phyloP scores from a whole-genome alignment of 192 early-diverging fungal genomes.

The Coemansia sp. region DNA sequence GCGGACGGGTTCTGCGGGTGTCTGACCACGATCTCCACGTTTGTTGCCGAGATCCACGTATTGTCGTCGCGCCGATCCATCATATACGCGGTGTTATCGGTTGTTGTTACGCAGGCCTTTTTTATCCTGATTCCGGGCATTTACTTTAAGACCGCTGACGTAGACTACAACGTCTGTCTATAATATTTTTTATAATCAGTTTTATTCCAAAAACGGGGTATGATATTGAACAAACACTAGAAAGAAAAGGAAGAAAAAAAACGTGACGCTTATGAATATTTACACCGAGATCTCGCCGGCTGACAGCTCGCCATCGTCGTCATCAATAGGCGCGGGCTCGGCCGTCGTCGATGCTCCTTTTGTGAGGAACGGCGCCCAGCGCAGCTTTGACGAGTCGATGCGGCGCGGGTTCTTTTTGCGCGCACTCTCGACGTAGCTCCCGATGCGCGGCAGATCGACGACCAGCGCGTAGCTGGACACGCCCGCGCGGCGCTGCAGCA shows the following conservation, averaged over 20 bases:
- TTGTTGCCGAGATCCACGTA: constrained; percentile 30
- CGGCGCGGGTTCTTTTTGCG: constrained; percentile 54
- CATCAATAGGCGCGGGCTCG: background rate
- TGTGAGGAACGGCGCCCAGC: constrained; percentile 69
- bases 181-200: background rate
- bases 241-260: background rate
- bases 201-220: background rate
- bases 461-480: constrained; percentile 49
- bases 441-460: constrained; percentile 47
- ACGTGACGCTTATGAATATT: background rate
- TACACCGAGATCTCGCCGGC: constrained; percentile 4
- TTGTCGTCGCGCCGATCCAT: constrained; percentile 19
- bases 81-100: constrained; percentile 24
- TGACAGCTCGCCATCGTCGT: background rate
- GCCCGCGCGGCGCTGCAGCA: constrained; percentile 29
- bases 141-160: constrained; percentile 39
- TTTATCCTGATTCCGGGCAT: constrained; percentile 42
- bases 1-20: constrained; percentile 66
- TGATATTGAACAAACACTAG: no score
- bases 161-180: constrained; percentile 12
- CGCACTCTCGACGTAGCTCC: constrained; percentile 50
- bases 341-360: constrained; percentile 10
- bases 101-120: constrained; percentile 33
- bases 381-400: constrained; percentile 58
- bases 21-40: constrained; percentile 62